These are phyloP conservation scores for Cordyceps pruinosa DNA, from an alignment of 2,329 filamentous ascomycete genomes.

Conservation along the genomic window DNA sequence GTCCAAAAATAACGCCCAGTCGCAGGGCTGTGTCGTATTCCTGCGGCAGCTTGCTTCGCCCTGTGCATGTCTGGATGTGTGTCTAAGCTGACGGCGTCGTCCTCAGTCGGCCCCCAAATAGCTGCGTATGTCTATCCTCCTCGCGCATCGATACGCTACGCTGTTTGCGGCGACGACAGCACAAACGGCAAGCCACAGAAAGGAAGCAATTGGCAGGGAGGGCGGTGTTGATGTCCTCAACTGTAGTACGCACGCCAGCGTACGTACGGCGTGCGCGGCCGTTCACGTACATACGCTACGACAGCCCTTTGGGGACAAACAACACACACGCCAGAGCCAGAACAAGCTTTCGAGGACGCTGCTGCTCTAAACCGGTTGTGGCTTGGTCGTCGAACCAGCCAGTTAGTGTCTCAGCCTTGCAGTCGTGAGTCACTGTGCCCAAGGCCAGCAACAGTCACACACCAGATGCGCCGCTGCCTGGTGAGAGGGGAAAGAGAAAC, in stretches of 20 bases:
- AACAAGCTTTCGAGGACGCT: neutral
- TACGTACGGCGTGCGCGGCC: constrained; percentile 7
- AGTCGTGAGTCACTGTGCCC: constrained; percentile 4
- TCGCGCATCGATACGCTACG: neutral
- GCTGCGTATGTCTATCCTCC: neutral
- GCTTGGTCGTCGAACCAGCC: neutral
- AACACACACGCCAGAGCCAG: too few species aligned
- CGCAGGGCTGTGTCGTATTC: too few species aligned
- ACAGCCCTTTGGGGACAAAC: neutral
- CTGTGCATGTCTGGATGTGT: too few species aligned
- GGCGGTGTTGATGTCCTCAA: neutral
- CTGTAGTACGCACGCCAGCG: neutral
- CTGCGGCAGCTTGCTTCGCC: too few species aligned
- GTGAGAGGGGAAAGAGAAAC: too few species aligned
- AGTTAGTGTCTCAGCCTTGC: neutral
- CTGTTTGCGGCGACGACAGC: neutral
- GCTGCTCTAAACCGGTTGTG: neutral
- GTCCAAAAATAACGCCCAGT: too few species aligned
- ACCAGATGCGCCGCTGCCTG: too few species aligned
- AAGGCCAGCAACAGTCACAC: neutral
- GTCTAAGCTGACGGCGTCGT: too few species aligned
- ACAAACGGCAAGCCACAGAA: neutral
- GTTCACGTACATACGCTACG: neutral
- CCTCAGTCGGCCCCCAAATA: too few species aligned
- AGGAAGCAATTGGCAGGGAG: too few species aligned